phyloP scores from a whole-genome alignment of 306 rosid genomes.

The Datisca glomerata region DNA sequence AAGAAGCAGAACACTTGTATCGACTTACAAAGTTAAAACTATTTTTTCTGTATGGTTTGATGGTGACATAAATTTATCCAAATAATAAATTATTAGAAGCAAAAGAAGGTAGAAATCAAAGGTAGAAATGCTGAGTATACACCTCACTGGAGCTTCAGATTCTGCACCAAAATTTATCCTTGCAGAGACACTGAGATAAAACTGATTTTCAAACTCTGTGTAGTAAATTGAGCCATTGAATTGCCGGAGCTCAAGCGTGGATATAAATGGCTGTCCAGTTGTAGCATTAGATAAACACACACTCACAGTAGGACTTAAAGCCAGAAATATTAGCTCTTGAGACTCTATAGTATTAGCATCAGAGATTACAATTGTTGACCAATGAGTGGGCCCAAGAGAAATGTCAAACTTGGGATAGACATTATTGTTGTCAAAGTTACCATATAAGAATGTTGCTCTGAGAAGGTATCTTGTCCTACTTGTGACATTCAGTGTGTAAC shows the following conservation, averaged over 20 bases:
- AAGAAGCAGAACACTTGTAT: too few species aligned
- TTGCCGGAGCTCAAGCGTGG: slow-evolving; percentile 92
- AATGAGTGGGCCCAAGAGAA: slow-evolving; percentile 84
- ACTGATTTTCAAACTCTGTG: slow-evolving; percentile 43
- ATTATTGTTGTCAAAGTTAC: slow-evolving; percentile 75
- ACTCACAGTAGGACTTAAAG: slow-evolving; percentile 59
- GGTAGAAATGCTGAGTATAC: slow-evolving; percentile 5
- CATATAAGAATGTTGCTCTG: slow-evolving; percentile 84
- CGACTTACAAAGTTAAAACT: too few species aligned
- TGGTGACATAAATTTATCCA: neutral
- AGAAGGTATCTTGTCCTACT: slow-evolving; percentile 84
- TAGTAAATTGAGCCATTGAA: slow-evolving; percentile 83
- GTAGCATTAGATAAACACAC: slow-evolving; percentile 96
- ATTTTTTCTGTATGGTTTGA: too few species aligned
- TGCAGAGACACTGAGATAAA: slow-evolving; percentile 90
- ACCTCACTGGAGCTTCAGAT: slow-evolving; percentile 72
- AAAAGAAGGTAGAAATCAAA: neutral
- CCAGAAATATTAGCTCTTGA: slow-evolving; percentile 78
- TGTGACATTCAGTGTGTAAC: slow-evolving; percentile 62
- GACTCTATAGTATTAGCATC: slow-evolving; percentile 52
- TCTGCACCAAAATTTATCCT: slow-evolving; percentile 96
- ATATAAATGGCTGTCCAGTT: slow-evolving; percentile 89
- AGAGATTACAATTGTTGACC: slow-evolving; percentile 86
- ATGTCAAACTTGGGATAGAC: slow-evolving; percentile 91
- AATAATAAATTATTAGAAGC: neutral